Conservation (phyloP, 257 asterid genomes). For the Rehmannia glutinosa region DNA sequence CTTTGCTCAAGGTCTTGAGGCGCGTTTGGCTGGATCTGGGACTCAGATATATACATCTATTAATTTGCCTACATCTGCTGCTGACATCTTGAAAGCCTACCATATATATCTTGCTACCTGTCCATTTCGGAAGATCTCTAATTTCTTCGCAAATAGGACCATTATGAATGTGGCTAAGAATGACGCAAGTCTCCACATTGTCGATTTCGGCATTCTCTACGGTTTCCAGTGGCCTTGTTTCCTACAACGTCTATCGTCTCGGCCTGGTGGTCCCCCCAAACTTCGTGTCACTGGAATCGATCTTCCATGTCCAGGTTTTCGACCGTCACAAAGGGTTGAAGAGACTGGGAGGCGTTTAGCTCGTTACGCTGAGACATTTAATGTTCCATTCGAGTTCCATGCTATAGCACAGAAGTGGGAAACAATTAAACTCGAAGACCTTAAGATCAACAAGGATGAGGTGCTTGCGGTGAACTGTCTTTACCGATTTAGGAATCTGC, state of each 20-base stretch:
- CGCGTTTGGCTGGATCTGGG: slow-evolving; percentile 50
- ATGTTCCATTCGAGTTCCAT: slow-evolving; percentile 45
- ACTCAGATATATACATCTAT: slow-evolving; percentile 21
- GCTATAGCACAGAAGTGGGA: slow-evolving; percentile 58
- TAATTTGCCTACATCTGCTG: slow-evolving; percentile 31
- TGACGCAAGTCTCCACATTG: slow-evolving; percentile 37
- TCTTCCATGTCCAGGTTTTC: slow-evolving; percentile 44
- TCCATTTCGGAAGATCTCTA: slow-evolving; percentile 41
- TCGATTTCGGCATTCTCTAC: slow-evolving; percentile 52
- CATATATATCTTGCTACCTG: slow-evolving; percentile 39
- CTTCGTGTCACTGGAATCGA: slow-evolving; percentile 54
- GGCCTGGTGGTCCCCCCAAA: slow-evolving; percentile 47
- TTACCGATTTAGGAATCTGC: slow-evolving; percentile 31
- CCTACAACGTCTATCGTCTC: slow-evolving; percentile 35
- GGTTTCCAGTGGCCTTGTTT: slow-evolving; percentile 58
- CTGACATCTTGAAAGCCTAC: slow-evolving; percentile 43
- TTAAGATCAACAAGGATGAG: slow-evolving; percentile 36
- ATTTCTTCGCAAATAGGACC: slow-evolving; percentile 40
- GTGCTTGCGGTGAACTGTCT: slow-evolving; percentile 38
- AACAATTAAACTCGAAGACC: slow-evolving; percentile 37
- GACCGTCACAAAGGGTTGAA: slow-evolving; percentile 45
- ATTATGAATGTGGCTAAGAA: slow-evolving; percentile 31
- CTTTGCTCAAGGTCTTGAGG: slow-evolving; percentile 47
- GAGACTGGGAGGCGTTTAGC: slow-evolving; percentile 49
- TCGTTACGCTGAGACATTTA: slow-evolving; percentile 35